phyloP scores from a whole-genome alignment of 129 eudicot species.

The Saussurea involucrata region DNA sequence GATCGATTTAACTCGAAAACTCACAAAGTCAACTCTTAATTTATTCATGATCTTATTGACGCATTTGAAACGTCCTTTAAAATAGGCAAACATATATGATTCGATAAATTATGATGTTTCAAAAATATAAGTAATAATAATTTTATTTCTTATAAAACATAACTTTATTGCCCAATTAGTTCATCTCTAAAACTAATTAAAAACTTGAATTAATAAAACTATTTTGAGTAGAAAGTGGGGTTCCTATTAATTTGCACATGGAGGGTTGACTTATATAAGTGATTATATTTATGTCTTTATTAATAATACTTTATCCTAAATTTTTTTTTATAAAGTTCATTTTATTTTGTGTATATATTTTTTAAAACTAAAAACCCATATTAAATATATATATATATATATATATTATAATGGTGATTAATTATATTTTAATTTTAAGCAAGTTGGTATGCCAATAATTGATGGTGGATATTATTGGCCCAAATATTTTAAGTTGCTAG shows the following conservation, averaged over 20 bases:
- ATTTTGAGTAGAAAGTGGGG: constrained; percentile 6
- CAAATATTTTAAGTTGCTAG: neutral
- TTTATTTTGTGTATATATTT: neutral
- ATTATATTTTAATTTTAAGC: neutral
- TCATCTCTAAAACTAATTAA: neutral
- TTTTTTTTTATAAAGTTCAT: neutral
- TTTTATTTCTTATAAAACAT: neutral
- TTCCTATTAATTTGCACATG: constrained; percentile 26
- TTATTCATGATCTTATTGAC: neutral
- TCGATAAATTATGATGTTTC: neutral
- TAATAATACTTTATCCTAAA: neutral
- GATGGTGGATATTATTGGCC: constrained; percentile 15
- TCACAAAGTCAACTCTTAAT: neutral
- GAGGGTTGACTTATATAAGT: constrained; percentile 22
- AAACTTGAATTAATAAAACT: neutral
- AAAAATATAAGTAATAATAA: neutral
- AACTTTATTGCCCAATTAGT: neutral
- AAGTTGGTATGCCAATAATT: constrained; percentile 26
- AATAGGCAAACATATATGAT: neutral
- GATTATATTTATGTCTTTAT: constrained; percentile 1
- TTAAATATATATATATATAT: neutral
- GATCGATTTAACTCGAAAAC: neutral
- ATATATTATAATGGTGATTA: neutral
- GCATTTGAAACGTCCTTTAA: neutral
- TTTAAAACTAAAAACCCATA: neutral